Conservation (phyloP, 1,139 yeast genomes). For the Yamadazyma aaseri region DNA sequence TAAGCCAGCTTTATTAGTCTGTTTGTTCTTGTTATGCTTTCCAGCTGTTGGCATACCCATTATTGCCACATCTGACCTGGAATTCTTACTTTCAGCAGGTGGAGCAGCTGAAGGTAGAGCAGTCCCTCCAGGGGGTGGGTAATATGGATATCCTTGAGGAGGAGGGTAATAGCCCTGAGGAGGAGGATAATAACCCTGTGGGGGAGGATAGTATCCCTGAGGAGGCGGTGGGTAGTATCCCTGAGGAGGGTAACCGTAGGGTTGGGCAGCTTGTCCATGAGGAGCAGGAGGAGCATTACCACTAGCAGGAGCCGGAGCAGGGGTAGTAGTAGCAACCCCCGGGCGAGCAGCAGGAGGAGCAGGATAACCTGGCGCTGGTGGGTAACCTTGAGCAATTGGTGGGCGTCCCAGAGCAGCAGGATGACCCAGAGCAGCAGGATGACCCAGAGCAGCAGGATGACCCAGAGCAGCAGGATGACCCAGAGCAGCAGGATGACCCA, state of each 20-base stretch:
- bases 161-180: conserved; percentile 7
- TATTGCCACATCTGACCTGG: conserved; percentile 30
- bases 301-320: conserved; percentile 3
- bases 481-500: no score
- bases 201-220: conserved; percentile 12
- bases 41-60: conserved; percentile 38
- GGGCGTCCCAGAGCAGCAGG: conserved; percentile 1
- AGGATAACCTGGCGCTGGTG: neutral
- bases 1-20: conserved; percentile 36
- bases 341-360: conserved; percentile 2
- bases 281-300: conserved; percentile 2
- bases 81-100: conserved; percentile 6
- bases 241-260: conserved; percentile 5
- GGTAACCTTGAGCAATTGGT: conserved; percentile 2
- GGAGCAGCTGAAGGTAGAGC: conserved; percentile 9
- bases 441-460: no score
- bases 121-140: conserved; percentile 12
- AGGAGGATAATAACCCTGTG: conserved; percentile 13
- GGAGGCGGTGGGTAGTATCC: conserved; percentile 12
- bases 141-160: conserved; percentile 18
- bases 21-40: conserved; percentile 33
- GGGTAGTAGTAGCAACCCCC: conserved; percentile 2
- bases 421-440: neutral
- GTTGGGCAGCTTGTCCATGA: neutral
- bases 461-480: no score